phyloP scores from a whole-genome alignment of 805 yeast genomes.

The Torulaspora franciscae region DNA sequence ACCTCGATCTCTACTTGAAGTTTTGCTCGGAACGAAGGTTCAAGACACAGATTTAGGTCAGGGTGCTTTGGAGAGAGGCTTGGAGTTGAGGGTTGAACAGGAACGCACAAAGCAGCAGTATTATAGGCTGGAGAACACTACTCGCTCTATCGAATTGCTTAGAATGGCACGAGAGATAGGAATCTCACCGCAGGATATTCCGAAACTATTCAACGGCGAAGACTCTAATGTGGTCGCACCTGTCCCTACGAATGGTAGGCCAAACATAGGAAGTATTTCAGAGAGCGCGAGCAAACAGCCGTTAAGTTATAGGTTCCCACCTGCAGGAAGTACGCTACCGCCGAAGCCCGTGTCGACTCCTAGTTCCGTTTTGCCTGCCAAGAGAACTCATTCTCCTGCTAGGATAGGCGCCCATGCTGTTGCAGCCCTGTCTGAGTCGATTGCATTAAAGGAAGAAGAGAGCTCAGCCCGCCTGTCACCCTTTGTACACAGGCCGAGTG shows the following conservation, averaged over 20 bases:
- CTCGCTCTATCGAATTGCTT: slow-evolving; percentile 56
- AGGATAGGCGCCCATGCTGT: slow-evolving; percentile 71
- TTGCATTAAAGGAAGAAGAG: slow-evolving; percentile 28
- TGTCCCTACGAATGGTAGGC: background rate
- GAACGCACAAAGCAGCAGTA: slow-evolving; percentile 80
- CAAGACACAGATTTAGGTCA: slow-evolving; percentile 43
- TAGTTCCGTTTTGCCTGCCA: slow-evolving; percentile 6
- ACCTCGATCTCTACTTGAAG: slow-evolving; percentile 18
- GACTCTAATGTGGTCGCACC: background rate
- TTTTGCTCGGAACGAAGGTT: slow-evolving; percentile 50
- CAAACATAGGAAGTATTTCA: background rate
- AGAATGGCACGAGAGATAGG: slow-evolving; percentile 55
- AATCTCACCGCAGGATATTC: slow-evolving; percentile 60
- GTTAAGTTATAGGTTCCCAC: slow-evolving; percentile 23
- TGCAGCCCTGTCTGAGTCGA: slow-evolving; percentile 40
- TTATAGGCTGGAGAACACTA: slow-evolving; percentile 59
- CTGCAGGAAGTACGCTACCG: slow-evolving; percentile 11
- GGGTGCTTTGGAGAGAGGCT: slow-evolving; percentile 51
- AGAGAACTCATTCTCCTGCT: slow-evolving; percentile 59
- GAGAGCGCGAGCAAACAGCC: slow-evolving; percentile 12
- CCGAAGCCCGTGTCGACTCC: slow-evolving; percentile 9
- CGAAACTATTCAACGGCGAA: slow-evolving; percentile 44
- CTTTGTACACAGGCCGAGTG: background rate
- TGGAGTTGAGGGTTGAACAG: slow-evolving; percentile 61
- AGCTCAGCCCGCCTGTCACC: background rate